Evolutionary conservation across 2,329 filamentous ascomycete genomes (phyloP), one percentile per base, ranked within the genome.

Genomic region (Achaetomium macrosporum): DNA sequence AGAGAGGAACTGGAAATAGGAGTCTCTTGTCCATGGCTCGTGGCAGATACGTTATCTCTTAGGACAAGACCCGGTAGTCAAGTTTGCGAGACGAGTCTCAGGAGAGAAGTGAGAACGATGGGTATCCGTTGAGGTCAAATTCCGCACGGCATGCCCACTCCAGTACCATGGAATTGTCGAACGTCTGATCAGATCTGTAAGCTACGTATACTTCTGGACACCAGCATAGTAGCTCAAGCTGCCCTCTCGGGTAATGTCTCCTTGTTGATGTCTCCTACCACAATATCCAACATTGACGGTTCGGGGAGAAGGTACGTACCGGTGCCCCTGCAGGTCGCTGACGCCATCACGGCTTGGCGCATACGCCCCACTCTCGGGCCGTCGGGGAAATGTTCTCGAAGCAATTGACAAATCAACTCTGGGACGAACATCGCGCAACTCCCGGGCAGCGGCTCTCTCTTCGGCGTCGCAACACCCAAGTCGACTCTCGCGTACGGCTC

Each of bases 361-460:
- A 46, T 33, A 11, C 35, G 4, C 6, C 35, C 39, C 47, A 40
- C 36, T 48, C 47, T 39, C 49, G 25, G 12, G 29, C 29, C 42
- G 25, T 25, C 25, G 33, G 20, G n/a, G 45, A 56, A 53, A 51
- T 25, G 36, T 50, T 53, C 52, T 49, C n/a, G 53, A 54, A 50
- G 35, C 29, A 25, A 58, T 52, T 58, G 54, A 58, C 55, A 57
- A 60, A 59, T 59, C 57, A 59, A 56, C n/a, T 9, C 13, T 13
- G 15, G 35, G 3, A 37, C 33, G 25, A 25, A 25, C 25, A 31
- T 47, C 37, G 37, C 43, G 47, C 47, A 43, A 48, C 30, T 7
- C 4, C 25, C 25, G 25, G 4, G 20, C 29, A 19, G 37, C 19
- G 17, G 12, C 35, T 37, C 35, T n/a, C 10, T 33, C 46, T 36